A percentile compares a stretch with the other conserved stretches of the same genome.
Evolutionary conservation across 352 stramenopile genomes (phyloP).

Genomic region (Pythium pyrilobum): DNA sequence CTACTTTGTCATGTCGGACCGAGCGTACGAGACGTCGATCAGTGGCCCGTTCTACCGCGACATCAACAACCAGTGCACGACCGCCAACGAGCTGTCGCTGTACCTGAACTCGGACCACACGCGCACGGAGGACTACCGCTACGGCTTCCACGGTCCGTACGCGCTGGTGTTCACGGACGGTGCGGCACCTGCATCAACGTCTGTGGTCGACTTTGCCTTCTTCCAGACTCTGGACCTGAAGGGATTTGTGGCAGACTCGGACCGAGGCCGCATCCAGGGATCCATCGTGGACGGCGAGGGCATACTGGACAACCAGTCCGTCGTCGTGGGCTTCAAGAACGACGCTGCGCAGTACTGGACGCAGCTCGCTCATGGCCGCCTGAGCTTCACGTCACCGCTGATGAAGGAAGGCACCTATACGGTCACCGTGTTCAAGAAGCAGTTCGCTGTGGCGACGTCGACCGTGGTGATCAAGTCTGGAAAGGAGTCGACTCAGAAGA

Average conservation of each 20-base stretch:
- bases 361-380: conserved; percentile 9
- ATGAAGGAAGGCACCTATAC: conserved; percentile 50
- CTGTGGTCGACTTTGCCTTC: conserved; percentile 33
- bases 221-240: conserved; percentile 31
- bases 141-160: conserved; percentile 48
- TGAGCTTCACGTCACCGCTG: conserved; percentile 30
- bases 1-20: conserved; percentile 47
- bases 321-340: conserved; percentile 37
- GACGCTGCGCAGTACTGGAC: conserved; percentile 39
- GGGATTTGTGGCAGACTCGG: conserved; percentile 28
- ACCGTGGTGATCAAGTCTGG: conserved; percentile 20
- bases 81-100: conserved; percentile 45
- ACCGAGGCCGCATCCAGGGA: conserved; percentile 30
- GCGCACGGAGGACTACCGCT: conserved; percentile 45
- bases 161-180: conserved; percentile 38
- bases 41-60: conserved; percentile 46
- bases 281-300: conserved; percentile 28
- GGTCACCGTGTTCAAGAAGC: conserved; percentile 48
- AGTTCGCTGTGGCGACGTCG: conserved; percentile 34
- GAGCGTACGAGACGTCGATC: conserved; percentile 38
- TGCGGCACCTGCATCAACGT: conserved; percentile 11
- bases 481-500: conserved; percentile 2
- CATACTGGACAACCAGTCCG: conserved; percentile 16
- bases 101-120: conserved; percentile 66
- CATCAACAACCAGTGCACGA: conserved; percentile 51